phyloP scores from a whole-genome alignment of 2,329 filamentous ascomycete genomes.

The Pseudopyrenochaeta lycopersici region DNA sequence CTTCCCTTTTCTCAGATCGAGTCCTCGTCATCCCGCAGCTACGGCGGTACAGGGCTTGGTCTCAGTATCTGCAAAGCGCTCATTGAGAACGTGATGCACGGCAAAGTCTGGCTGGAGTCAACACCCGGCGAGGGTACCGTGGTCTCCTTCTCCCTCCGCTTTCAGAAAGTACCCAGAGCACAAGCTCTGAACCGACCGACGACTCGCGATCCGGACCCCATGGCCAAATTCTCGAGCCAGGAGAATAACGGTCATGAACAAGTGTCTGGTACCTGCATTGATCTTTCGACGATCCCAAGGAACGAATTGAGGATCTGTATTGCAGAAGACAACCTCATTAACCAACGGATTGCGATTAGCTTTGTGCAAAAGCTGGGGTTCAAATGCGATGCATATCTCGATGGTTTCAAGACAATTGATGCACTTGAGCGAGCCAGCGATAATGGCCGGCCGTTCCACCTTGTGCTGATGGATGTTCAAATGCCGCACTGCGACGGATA shows the following conservation, averaged over 20 bases:
- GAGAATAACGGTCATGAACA: slow-evolving; percentile 55
- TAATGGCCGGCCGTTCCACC: slow-evolving; percentile 81
- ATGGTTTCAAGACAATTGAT: slow-evolving; percentile 87
- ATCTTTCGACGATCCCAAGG: slow-evolving; percentile 75
- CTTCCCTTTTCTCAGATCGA: slow-evolving; percentile 93
- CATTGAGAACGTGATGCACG: slow-evolving; percentile 90
- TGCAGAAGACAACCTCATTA: slow-evolving; percentile 94
- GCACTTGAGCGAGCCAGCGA: slow-evolving; percentile 77
- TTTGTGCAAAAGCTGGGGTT: slow-evolving; percentile 89
- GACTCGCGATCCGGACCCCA: slow-evolving; percentile 60
- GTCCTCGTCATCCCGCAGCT: slow-evolving; percentile 87
- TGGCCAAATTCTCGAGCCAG: slow-evolving; percentile 64
- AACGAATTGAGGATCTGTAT: slow-evolving; percentile 88
- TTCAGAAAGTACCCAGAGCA: slow-evolving; percentile 78
- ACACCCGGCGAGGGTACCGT: slow-evolving; percentile 74
- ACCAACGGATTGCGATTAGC: slow-evolving; percentile 91
- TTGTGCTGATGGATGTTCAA: slow-evolving; percentile 95
- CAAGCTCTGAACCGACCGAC: slow-evolving; percentile 58
- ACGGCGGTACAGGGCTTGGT: slow-evolving; percentile 89
- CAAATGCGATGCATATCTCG: slow-evolving; percentile 86
- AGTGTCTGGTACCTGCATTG: slow-evolving; percentile 45
- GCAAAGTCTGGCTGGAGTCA: slow-evolving; percentile 83
- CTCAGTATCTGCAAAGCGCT: slow-evolving; percentile 95
- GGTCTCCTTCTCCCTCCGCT: slow-evolving; percentile 82
- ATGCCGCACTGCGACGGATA: slow-evolving; percentile 96